These are phyloP conservation scores for Penicillium paradoxum DNA, from an alignment of 495 filamentous ascomycete genomes.

Conservation along the genomic window DNA sequence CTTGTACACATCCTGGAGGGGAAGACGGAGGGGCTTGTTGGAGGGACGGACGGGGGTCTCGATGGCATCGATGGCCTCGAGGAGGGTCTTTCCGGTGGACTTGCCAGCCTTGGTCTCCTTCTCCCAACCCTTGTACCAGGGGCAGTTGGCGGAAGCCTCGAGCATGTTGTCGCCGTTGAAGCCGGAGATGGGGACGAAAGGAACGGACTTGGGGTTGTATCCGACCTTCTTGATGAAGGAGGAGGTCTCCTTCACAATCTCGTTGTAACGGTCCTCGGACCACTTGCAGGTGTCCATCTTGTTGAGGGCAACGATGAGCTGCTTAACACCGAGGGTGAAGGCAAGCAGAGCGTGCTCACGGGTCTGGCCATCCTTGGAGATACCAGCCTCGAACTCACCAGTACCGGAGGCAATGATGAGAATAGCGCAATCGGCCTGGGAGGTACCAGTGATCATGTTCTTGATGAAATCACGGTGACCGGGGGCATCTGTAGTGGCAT, in stretches of 20 bases:
- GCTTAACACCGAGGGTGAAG: conserved; percentile 99
- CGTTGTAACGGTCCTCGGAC: conserved; percentile 91
- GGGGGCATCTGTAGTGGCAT: conserved; percentile 68
- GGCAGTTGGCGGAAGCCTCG: conserved; percentile 83
- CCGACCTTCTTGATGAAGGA: conserved; percentile 99
- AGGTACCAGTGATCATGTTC: conserved; percentile 99
- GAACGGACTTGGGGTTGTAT: conserved; percentile 97
- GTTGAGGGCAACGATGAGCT: conserved; percentile 99
- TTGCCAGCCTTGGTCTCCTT: conserved; percentile 96
- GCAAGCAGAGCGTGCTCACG: conserved; percentile 99
- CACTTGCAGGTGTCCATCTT: conserved; percentile 99
- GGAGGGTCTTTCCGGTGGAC: conserved; percentile 90
- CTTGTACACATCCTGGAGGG: conserved; percentile 99
- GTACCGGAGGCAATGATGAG: conserved; percentile 99
- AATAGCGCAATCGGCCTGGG: conserved; percentile 98
- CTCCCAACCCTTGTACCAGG: conserved; percentile 99
- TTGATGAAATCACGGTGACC: conserved; percentile 99
- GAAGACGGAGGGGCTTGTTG: conserved; percentile 97
- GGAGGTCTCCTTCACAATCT: conserved; percentile 99
- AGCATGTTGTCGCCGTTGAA: conserved; percentile 99
- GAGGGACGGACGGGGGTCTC: conserved; percentile 77
- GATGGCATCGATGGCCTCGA: conserved; percentile 97
- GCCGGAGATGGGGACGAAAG: conserved; percentile 99
- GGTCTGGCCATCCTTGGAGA: conserved; percentile 99
- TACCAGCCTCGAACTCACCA: conserved; percentile 99